A percentile compares a stretch with the other conserved stretches of the same genome.
Evolutionary conservation across 352 stramenopile genomes (phyloP).

Genomic region (Pythium rhizo-oryzae): DNA sequence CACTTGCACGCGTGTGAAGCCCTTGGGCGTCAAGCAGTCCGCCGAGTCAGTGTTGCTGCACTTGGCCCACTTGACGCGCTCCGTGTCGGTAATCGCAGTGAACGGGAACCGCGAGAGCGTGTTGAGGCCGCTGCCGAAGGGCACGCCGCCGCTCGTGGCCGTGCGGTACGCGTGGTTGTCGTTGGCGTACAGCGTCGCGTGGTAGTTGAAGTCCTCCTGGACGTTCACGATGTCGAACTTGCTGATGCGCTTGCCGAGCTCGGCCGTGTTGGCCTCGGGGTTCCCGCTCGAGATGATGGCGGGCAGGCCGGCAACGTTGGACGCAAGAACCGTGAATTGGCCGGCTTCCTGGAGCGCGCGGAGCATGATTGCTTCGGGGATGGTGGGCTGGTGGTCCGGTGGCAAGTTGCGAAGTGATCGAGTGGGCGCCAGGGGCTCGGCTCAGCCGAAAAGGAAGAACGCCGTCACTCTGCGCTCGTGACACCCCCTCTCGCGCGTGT

Average conservation of each 20-base stretch:
- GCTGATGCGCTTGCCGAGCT: slow-evolving; percentile 49
- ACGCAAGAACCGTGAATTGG: slow-evolving; percentile 43
- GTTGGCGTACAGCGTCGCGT: slow-evolving; percentile 38
- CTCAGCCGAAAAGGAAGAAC: not conserved
- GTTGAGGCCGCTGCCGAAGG: slow-evolving; percentile 52
- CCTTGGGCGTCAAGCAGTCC: slow-evolving; percentile 64
- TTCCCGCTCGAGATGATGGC: slow-evolving; percentile 49
- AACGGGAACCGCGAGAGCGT: slow-evolving; percentile 48
- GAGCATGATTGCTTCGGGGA: slow-evolving; percentile 25
- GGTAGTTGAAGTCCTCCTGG: slow-evolving; percentile 30
- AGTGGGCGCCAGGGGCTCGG: too few relatives aligned
- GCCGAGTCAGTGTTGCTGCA: slow-evolving; percentile 49
- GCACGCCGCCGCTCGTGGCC: slow-evolving; percentile 35
- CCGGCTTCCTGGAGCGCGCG: slow-evolving; percentile 38
- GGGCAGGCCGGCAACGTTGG: slow-evolving; percentile 51
- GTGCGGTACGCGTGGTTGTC: slow-evolving; percentile 48
- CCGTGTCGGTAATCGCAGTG: slow-evolving; percentile 36
- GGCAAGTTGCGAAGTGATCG: slow-evolving; percentile 14
- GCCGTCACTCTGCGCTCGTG: not conserved
- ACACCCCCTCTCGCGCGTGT: not conserved
- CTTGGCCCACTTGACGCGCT: slow-evolving; percentile 47
- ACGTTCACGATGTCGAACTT: slow-evolving; percentile 31
- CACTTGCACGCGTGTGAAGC: slow-evolving; percentile 49
- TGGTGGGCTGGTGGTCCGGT: not conserved
- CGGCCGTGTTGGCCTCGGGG: slow-evolving; percentile 43